These are phyloP conservation scores for Arthrobotrys entomopaga DNA, from an alignment of 2,329 filamentous ascomycete species.

Conservation along the genomic window DNA sequence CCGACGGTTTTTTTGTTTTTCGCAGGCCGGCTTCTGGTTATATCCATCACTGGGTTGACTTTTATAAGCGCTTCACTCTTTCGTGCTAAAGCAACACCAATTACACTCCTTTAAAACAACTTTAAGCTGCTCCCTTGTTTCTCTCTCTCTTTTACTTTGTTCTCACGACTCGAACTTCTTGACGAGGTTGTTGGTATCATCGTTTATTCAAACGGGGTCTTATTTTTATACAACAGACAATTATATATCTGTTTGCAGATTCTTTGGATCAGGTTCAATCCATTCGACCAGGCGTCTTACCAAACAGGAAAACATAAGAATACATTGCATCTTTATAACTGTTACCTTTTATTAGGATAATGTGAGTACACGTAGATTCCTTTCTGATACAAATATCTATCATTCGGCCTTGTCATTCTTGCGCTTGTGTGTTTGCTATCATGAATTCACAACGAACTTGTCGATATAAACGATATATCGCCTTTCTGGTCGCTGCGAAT, in stretches of 20 bases:
- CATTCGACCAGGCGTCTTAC: constrained; percentile 49
- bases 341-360: constrained; percentile 40
- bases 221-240: background rate
- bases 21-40: constrained; percentile 53
- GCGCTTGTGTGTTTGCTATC: too few relatives aligned
- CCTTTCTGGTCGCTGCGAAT: constrained; percentile 8
- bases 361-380: constrained; percentile 27
- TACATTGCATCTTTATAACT: constrained; percentile 30
- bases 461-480: background rate
- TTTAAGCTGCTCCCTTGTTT: constrained; percentile 30
- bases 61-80: constrained; percentile 52
- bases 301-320: constrained; percentile 34
- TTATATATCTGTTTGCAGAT: constrained; percentile 16
- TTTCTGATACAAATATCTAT: background rate
- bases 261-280: constrained; percentile 45
- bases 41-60: constrained; percentile 52
- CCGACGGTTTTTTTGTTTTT: constrained; percentile 53
- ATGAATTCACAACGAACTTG: background rate
- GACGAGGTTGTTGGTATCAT: constrained; percentile 48
- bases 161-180: constrained; percentile 52
- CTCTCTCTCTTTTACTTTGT: constrained; percentile 20
- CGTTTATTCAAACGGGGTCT: constrained; percentile 11
- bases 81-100: constrained; percentile 54
- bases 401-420: background rate
- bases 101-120: constrained; percentile 51